Conservation (phyloP, 2,329 filamentous ascomycete species). For the Alternaria novae-zelandiae region DNA sequence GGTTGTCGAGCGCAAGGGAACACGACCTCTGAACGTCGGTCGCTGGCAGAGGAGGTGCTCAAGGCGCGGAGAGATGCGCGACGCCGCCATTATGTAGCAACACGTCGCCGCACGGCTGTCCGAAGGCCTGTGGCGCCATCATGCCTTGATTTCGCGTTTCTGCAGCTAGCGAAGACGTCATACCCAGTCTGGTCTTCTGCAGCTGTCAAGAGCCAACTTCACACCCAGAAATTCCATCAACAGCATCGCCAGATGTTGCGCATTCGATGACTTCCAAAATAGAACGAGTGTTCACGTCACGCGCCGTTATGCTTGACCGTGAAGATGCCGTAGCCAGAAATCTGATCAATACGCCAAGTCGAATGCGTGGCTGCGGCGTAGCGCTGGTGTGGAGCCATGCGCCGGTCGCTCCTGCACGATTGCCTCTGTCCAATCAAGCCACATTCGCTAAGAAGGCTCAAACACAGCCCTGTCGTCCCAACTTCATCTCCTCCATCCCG, state of each 20-base stretch:
- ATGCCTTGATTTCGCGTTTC: constrained; percentile 42
- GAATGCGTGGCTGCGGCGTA: constrained; percentile 38
- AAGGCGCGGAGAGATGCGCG: constrained; percentile 29
- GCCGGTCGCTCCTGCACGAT: constrained; percentile 14
- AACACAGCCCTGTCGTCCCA: constrained; percentile 27
- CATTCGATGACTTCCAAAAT: not conserved
- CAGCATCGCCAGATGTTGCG: not conserved
- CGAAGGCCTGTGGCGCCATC: constrained; percentile 26
- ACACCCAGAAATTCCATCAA: not conserved
- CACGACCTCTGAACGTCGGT: constrained; percentile 42
- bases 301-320: not conserved
- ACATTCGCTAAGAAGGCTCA: constrained; percentile 24
- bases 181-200: not conserved
- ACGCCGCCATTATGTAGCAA: constrained; percentile 42
- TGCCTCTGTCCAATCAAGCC: constrained; percentile 37
- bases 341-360: not conserved
- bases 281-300: not conserved
- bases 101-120: constrained; percentile 26
- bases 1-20: constrained; percentile 49
- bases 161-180: constrained; percentile 30
- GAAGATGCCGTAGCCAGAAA: not conserved
- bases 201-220: not conserved
- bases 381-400: constrained; percentile 28
- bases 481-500: constrained; percentile 21
- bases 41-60: constrained; percentile 47